A percentile compares a stretch with the other conserved stretches of the same genome.
Conservation (phyloP, 2,329 filamentous ascomycete genomes). For the Scedosporium boydii region DNA sequence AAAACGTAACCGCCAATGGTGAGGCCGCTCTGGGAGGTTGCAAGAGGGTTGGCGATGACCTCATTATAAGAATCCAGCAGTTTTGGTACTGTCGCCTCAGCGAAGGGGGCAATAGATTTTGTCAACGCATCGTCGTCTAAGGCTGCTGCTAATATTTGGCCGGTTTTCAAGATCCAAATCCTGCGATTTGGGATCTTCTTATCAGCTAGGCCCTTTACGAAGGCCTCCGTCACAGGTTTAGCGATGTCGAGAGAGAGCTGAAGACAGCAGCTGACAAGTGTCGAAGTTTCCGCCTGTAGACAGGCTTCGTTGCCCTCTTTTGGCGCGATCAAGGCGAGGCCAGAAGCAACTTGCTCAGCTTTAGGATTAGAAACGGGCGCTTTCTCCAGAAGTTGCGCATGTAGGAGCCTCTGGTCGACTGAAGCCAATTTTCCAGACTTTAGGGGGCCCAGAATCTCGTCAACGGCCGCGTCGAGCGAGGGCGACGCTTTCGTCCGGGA, state of each 20-base stretch:
- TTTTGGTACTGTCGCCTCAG: conserved; percentile 41
- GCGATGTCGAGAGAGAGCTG: conserved; percentile 53
- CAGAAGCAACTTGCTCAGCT: conserved; percentile 56
- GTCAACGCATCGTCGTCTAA: conserved; percentile 31
- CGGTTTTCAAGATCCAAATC: conserved; percentile 69
- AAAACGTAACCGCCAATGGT: conserved; percentile 70
- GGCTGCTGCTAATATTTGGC: conserved; percentile 57
- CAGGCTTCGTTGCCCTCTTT: conserved; percentile 89
- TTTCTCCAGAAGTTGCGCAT: conserved; percentile 69
- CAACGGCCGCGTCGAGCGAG: conserved; percentile 56
- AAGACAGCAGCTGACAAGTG: conserved; percentile 56
- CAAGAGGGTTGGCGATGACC: conserved; percentile 64
- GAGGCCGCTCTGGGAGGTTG: conserved; percentile 74
- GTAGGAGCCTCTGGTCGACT: conserved; percentile 72
- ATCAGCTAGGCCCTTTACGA: conserved; percentile 74
- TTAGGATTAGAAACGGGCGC: conserved; percentile 51
- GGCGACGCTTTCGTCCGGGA: conserved; percentile 46
- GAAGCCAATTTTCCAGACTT: conserved; percentile 77
- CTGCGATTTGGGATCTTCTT: conserved; percentile 73
- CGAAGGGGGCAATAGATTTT: conserved; percentile 28
- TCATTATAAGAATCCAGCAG: conserved; percentile 68
- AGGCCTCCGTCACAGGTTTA: conserved; percentile 57
- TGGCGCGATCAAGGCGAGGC: conserved; percentile 56
- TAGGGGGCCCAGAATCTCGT: conserved; percentile 70
- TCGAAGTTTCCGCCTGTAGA: conserved; percentile 62